phyloP scores from a whole-genome alignment of 306 rosid species.

The Glycine latifolia region DNA sequence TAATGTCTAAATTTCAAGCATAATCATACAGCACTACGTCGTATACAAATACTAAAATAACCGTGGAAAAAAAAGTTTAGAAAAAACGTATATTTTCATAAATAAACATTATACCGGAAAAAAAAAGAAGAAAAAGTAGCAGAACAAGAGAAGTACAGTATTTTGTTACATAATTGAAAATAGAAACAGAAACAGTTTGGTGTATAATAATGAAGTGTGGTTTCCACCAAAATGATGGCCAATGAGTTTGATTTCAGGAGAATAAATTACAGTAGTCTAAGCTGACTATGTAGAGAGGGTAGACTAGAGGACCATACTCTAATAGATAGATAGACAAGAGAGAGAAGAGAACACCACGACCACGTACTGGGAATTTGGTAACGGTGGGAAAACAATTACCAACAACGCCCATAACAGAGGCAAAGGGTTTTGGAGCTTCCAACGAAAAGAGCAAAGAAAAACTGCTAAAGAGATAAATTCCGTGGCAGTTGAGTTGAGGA shows the following conservation, averaged over 20 bases:
- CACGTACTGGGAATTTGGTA: slow-evolving; percentile 58
- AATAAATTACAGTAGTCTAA: slow-evolving; percentile 16
- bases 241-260: slow-evolving; percentile 24
- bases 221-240: slow-evolving; percentile 34
- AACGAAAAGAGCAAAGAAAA: no score
- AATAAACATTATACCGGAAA: not conserved
- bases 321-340: not conserved
- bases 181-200: not conserved
- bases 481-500: not conserved
- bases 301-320: slow-evolving; percentile 13
- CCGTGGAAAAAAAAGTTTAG: not conserved
- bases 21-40: no score
- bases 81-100: not conserved
- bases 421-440: no score
- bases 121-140: no score
- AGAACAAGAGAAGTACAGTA: no score
- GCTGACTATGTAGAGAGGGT: no score
- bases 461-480: no score
- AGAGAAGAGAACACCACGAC: not conserved
- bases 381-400: slow-evolving; percentile 1
- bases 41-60: not conserved
- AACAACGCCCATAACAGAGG: no score
- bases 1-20: no score
- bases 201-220: not conserved
- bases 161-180: not conserved